Conservation (phyloP, 768 basidiomycete genomes). For the Auricularia sp. region DNA sequence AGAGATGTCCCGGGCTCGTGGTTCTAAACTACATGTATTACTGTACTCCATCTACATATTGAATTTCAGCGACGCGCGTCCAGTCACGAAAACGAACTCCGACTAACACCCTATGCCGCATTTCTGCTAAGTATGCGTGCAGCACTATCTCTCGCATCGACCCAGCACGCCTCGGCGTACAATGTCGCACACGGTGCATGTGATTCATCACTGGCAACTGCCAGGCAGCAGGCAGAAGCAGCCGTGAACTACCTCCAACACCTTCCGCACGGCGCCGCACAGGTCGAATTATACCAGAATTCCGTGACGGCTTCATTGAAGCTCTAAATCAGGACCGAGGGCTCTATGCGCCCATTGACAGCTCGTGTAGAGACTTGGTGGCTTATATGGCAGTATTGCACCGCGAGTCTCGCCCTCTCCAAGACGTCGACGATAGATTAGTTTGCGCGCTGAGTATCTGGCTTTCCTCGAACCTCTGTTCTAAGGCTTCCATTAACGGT, state of each 20-base stretch:
- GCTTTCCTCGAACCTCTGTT: background rate
- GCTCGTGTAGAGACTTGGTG: background rate
- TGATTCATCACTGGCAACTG: no score
- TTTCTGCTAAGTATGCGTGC: no score
- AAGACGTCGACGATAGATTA: background rate
- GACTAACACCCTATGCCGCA: no score
- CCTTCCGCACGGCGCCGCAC: no score
- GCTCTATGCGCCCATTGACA: background rate
- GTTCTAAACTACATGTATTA: conserved; percentile 22
- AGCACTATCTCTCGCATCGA: no score
- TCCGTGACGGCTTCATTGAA: background rate
- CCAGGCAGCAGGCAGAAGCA: no score
- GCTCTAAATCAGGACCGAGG: no score
- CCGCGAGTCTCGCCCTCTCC: background rate
- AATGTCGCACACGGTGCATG: no score
- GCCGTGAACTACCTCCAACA: no score
- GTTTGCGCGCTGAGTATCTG: background rate
- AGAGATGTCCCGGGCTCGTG: conserved; percentile 27
- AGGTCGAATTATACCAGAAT: background rate
- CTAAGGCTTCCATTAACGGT: background rate
- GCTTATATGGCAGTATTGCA: background rate
- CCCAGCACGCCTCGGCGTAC: no score
- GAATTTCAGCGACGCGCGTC: background rate
- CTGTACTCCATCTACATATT: background rate
- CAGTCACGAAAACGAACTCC: no score